These are phyloP conservation scores for Naganishia sp. DNA, from an alignment of 1,284 basidiomycete genomes.

Conservation along the genomic window DNA sequence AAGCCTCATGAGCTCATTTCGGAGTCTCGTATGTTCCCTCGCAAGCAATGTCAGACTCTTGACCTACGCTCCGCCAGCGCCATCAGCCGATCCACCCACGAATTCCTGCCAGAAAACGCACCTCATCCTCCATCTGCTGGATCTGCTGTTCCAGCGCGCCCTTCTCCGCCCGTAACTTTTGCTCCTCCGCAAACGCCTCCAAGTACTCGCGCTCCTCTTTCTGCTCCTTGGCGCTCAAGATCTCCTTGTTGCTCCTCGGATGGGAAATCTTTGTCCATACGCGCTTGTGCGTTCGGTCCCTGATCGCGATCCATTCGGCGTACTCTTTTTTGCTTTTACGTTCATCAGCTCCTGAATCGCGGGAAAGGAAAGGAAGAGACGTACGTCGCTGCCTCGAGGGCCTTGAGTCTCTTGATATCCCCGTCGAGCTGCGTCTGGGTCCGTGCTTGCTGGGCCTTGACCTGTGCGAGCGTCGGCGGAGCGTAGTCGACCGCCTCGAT, in stretches of 20 bases:
- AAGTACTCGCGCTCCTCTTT: constrained; percentile 40
- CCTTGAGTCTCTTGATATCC: constrained; percentile 31
- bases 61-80: neutral
- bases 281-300: constrained; percentile 36
- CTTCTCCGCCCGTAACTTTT: constrained; percentile 34
- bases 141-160: constrained; percentile 35
- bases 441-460: constrained; percentile 31
- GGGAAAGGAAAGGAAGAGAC: neutral
- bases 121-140: constrained; percentile 26
- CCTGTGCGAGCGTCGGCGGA: constrained; percentile 34
- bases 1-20: constrained; percentile 32
- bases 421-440: constrained; percentile 27
- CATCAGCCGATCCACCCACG: neutral
- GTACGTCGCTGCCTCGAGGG: constrained; percentile 33
- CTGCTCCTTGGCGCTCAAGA: constrained; percentile 33
- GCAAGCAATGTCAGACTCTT: constrained; percentile 27
- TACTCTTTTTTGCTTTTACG: constrained; percentile 33
- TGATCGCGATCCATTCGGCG: constrained; percentile 37
- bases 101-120: constrained; percentile 7
- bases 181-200: constrained; percentile 36
- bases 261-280: constrained; percentile 37
- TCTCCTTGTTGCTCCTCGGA: constrained; percentile 29
- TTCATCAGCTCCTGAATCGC: neutral
- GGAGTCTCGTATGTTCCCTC: constrained; percentile 29
- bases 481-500: constrained; percentile 38